These are phyloP conservation scores for Rhizophagus clarus DNA, from an alignment of 192 early-diverging fungal genomes.

Conservation along the genomic window DNA sequence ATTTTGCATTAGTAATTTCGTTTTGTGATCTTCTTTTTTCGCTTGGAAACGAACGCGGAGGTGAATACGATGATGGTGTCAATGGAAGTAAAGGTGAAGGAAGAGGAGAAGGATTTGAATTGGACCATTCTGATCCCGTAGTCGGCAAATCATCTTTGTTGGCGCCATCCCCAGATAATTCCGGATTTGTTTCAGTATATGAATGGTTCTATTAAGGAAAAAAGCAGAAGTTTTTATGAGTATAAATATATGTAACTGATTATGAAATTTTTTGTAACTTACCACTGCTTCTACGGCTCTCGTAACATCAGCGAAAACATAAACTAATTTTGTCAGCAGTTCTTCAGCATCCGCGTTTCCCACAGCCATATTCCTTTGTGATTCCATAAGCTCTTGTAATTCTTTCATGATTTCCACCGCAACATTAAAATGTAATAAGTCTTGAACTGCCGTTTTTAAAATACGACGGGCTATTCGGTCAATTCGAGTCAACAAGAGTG, in stretches of 20 bases:
- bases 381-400: slow-evolving; percentile 61
- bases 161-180: slow-evolving; percentile 12
- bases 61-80: slow-evolving; percentile 21
- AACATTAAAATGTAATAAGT: slow-evolving; percentile 45
- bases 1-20: slow-evolving; percentile 10
- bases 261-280: slow-evolving; percentile 15
- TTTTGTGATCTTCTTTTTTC: slow-evolving; percentile 6
- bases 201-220: slow-evolving; percentile 9
- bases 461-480: slow-evolving; percentile 57
- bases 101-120: slow-evolving; percentile 17
- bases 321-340: slow-evolving; percentile 58
- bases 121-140: slow-evolving; percentile 30
- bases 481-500: slow-evolving; percentile 51
- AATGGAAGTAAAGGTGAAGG: slow-evolving; percentile 30
- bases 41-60: neutral
- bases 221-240: too few relatives aligned
- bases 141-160: slow-evolving; percentile 7
- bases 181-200: slow-evolving; percentile 14
- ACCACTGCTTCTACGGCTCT: slow-evolving; percentile 64
- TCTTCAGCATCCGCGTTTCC: slow-evolving; percentile 65
- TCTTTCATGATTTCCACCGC: slow-evolving; percentile 68
- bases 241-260: neutral
- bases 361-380: slow-evolving; percentile 57
- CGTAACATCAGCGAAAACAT: slow-evolving; percentile 62
- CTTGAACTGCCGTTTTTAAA: slow-evolving; percentile 54